Base-by-base conservation (phyloP, 192 early-diverging fungal species). In the Jimgerdemannia flammicorona region DNA sequence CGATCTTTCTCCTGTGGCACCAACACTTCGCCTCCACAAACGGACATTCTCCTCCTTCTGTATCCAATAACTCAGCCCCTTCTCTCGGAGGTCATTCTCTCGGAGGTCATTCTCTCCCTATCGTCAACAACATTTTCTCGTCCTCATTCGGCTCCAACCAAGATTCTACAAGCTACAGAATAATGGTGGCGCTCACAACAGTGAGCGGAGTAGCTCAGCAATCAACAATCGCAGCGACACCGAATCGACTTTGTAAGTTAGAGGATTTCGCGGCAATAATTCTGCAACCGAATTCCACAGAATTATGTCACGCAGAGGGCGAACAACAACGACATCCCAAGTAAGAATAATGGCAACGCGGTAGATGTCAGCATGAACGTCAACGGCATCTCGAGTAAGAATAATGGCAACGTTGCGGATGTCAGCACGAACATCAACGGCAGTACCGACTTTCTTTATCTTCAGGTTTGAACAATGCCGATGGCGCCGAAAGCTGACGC, bases 401-500 rank as follows among this genome's bases (percentile, higher is more conserved):
- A 29, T 29, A 29, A 29, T 29, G 29, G 29, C 29, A 29, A 29
- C 29, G 49, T 2, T 0, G 49, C 6, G 49, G 8, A 59, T 59
- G 8, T 59, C 49, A 14, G 49, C 49, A 59, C 14, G 49, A 59
- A 59, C 8, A 59, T 6, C 49, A 14, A 59, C 49, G 49, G 14
- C 14, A 14, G 14, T 2, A 59, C 29, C 29, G 29, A 29, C 1
- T 29, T 70, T 17, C 44, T 3, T 40, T 10, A 73, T 73, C 63
- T 4, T 66, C 72, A 14, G 43, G 20, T 44, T 44, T 4, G 3
- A 18, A 18, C 8, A 75, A 3, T 64, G 43, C 8, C 40, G 64
- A 70, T 70, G 70, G 40, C 63, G 41, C 8, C 54, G 54, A 67
- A 71, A 65, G 3, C 41, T 10, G n/a, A 71, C 70, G 20, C 49